Base-by-base conservation (phyloP, 768 basidiomycete species). In the Naematelia aurantialba region DNA sequence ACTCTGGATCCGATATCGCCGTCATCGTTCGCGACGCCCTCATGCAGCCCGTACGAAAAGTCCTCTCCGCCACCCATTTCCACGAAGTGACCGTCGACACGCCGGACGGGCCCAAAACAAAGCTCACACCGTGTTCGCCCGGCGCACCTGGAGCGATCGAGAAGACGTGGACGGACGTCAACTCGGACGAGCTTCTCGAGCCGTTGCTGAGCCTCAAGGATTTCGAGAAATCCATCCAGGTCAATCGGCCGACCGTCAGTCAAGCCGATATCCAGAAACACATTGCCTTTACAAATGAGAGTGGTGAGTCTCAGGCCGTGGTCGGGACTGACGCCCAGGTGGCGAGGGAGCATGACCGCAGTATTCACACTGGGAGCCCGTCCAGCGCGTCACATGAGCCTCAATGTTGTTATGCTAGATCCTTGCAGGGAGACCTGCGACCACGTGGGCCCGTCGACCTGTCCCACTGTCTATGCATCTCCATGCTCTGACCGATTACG, bases 11-110 rank as follows among this genome's bases (percentile, higher is more conserved):
- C 5, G 94, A 98, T 79, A 91, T 99, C 52, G 85, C 93, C 1
- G 88, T 93, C 63, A 82, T 94, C 52, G 94, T 97, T 24, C 87
- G 92, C 57, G 94, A 98, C 71, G 93, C 94, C 0, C 83, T 99
- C 63, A 99, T 98, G 94, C 93, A 98, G 74, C 94, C 94, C 1
- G 89, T 99, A 13, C 85, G 94, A 54, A 98, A 99, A 75, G 91
- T 99, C 46, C 84, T 97, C 50, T 85, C 87, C 21, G 92, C 96
- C 1, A 96, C 92, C 0, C 94, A 99, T 78, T 99, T 99, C 80
- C 91, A 91, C 74, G 70, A 76, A 66, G 79, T 79, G 27, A 46
- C 70, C 51, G 42, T 62, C 26, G 54, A 75, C 53, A 45, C 55
- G 8, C 56, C 65, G 45, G 69, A 67, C 12, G 67, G 67, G 13